phyloP scores from a whole-genome alignment of 495 filamentous ascomycete species.

The Penicillium herquei region DNA sequence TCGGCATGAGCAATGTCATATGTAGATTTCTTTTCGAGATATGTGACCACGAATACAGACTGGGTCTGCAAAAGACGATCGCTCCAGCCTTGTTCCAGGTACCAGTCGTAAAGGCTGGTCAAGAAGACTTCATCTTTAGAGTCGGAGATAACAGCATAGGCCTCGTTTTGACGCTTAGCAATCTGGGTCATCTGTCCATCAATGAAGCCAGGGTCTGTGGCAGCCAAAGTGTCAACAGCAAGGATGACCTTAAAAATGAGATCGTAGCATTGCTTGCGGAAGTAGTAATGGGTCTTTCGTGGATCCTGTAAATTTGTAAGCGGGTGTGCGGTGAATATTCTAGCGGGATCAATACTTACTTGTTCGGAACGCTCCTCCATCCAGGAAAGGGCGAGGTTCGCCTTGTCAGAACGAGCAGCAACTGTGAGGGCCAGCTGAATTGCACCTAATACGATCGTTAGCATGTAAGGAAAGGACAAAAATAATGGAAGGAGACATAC shows the following conservation, averaged over 20 bases:
- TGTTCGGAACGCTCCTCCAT: slow-evolving; percentile 57
- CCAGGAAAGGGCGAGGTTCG: slow-evolving; percentile 77
- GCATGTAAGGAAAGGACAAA: slow-evolving; percentile 1
- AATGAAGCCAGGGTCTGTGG: slow-evolving; percentile 61
- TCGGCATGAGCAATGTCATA: slow-evolving; percentile 75
- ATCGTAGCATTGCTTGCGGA: slow-evolving; percentile 76
- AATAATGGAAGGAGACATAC: slow-evolving; percentile 18
- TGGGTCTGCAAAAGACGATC: slow-evolving; percentile 81
- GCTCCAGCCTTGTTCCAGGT: slow-evolving; percentile 74
- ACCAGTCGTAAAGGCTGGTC: slow-evolving; percentile 96
- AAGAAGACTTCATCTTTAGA: slow-evolving; percentile 92
- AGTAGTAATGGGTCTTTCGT: slow-evolving; percentile 61
- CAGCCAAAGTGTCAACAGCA: slow-evolving; percentile 68
- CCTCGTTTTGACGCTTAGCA: slow-evolving; percentile 77
- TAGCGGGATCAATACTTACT: slow-evolving; percentile 42
- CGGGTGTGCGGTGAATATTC: neutral
- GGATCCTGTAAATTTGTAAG: slow-evolving; percentile 53
- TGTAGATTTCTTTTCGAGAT: slow-evolving; percentile 69
- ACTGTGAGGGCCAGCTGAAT: slow-evolving; percentile 83
- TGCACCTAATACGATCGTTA: slow-evolving; percentile 56
- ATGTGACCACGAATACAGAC: slow-evolving; percentile 82
- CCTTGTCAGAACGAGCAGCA: slow-evolving; percentile 76
- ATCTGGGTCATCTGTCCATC: slow-evolving; percentile 75
- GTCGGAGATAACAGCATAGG: slow-evolving; percentile 79
- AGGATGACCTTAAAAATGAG: slow-evolving; percentile 76